Evolutionary conservation across 169 alveolate genomes (phyloP).

Genomic region (Eimeria brunetti): DNA sequence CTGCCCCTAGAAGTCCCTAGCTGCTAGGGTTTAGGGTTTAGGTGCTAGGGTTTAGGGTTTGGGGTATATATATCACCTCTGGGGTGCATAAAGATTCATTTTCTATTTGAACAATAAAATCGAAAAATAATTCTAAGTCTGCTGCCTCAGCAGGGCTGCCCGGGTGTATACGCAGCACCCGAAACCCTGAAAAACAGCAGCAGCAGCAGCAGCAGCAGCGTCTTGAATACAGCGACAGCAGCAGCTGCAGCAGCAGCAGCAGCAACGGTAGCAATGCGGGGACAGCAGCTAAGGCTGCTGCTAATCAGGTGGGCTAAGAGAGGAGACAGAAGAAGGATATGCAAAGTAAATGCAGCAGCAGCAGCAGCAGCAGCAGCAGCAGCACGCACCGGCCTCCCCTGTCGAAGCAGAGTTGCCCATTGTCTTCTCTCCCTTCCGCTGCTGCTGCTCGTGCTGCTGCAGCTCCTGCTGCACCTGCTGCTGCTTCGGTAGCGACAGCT

Average conservation of each 20-base stretch:
- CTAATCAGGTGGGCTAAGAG: background rate
- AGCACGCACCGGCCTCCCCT: background rate
- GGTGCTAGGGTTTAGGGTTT: background rate
- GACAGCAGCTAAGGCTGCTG: background rate
- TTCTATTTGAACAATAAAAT: constrained; percentile 40
- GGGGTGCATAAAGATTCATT: constrained; percentile 32
- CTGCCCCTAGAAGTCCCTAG: background rate
- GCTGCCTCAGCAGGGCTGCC: constrained; percentile 67
- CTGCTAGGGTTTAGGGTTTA: background rate
- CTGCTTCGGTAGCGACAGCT: background rate
- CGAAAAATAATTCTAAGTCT: constrained; percentile 48
- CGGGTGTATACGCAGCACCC: constrained; percentile 36
- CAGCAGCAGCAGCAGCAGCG: background rate
- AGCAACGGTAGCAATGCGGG: background rate
- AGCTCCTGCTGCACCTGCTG: background rate
- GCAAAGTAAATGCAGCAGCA: background rate
- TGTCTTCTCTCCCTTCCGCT: background rate
- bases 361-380: constrained; percentile 18
- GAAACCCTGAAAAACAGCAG: constrained; percentile 40
- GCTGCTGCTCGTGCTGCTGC: background rate
- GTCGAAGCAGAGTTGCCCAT: constrained; percentile 6
- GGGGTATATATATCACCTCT: background rate
- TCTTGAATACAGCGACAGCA: too few relatives aligned
- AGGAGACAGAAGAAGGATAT: background rate
- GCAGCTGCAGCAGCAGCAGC: background rate